Percentiles rank a stretch among this genome's conserved stretches.
Evolutionary conservation across 768 basidiomycete species (phyloP).

Genomic region (Serendipita indica): DNA sequence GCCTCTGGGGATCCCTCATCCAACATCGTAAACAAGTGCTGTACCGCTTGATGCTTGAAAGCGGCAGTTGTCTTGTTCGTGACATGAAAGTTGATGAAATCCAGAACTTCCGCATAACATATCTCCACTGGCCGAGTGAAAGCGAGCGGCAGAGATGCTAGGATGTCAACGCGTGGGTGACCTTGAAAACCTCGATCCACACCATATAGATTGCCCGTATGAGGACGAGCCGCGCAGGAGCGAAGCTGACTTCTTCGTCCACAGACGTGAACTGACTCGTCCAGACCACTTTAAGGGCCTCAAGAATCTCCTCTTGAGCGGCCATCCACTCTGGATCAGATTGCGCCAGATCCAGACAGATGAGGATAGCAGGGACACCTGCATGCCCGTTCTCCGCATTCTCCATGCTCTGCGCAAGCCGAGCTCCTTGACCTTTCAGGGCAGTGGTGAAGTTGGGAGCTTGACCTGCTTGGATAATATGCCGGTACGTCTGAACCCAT

Average conservation of each 20-base stretch:
- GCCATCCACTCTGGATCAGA: constrained; percentile 57
- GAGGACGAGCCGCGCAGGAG: constrained; percentile 39
- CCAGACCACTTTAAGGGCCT: constrained; percentile 66
- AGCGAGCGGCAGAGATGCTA: constrained; percentile 75
- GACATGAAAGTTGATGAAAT: constrained; percentile 78
- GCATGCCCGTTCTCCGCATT: neutral
- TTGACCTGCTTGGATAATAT: constrained; percentile 61
- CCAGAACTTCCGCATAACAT: constrained; percentile 61
- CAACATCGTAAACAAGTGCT: constrained; percentile 80
- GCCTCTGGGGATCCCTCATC: constrained; percentile 45
- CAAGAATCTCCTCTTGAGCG: constrained; percentile 50
- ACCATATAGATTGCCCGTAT: constrained; percentile 64
- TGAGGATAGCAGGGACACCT: constrained; percentile 43
- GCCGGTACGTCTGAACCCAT: constrained; percentile 70
- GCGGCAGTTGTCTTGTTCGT: constrained; percentile 51
- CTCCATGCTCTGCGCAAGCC: constrained; percentile 23
- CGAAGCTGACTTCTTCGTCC: constrained; percentile 10
- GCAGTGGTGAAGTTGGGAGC: constrained; percentile 42
- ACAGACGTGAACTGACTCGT: constrained; percentile 26
- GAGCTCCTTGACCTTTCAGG: constrained; percentile 18
- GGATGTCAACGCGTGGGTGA: constrained; percentile 66
- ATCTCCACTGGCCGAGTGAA: constrained; percentile 69
- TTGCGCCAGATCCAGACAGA: constrained; percentile 62
- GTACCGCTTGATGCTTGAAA: constrained; percentile 66
- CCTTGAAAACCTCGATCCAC: constrained; percentile 37